Evolutionary conservation across 129 eudicot species (phyloP).

Genomic region (Flaveria linearis): DNA sequence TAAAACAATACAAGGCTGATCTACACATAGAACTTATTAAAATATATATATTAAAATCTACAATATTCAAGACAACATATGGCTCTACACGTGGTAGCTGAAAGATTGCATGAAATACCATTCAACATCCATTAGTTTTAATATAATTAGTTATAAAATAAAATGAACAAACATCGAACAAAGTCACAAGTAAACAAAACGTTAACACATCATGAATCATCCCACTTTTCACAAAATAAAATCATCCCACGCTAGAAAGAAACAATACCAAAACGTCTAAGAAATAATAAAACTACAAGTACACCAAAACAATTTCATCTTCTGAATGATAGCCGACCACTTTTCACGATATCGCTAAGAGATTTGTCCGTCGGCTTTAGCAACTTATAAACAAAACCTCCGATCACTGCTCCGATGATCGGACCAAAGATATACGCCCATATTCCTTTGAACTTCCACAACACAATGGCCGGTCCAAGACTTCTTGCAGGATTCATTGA

Average conservation of each 20-base stretch:
- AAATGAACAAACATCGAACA: too few species aligned
- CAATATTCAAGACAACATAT: too few species aligned
- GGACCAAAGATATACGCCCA: constrained; percentile 84
- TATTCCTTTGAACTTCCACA: constrained; percentile 45
- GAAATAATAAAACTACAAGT: not conserved
- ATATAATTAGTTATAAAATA: too few species aligned
- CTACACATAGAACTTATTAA: too few species aligned
- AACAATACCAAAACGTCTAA: not conserved
- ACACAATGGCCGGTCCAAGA: constrained; percentile 82
- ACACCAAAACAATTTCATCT: not conserved
- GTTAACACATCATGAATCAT: not conserved
- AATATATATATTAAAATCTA: too few species aligned
- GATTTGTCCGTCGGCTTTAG: constrained; percentile 50
- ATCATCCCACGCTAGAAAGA: not conserved
- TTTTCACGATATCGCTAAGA: constrained; percentile 35
- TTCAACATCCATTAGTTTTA: too few species aligned
- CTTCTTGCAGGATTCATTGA: constrained; percentile 97
- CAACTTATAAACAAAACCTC: constrained; percentile 58
- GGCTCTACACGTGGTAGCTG: too few species aligned
- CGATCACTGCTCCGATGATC: constrained; percentile 53
- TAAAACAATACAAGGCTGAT: too few species aligned
- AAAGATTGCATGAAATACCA: too few species aligned
- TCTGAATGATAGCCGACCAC: constrained; percentile 4
- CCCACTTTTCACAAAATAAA: not conserved
- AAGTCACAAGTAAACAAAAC: not conserved